A percentile compares a stretch with the other conserved stretches of the same genome.
phyloP scores from a whole-genome alignment of 768 basidiomycete species.

The Melanogaster broomeanus region DNA sequence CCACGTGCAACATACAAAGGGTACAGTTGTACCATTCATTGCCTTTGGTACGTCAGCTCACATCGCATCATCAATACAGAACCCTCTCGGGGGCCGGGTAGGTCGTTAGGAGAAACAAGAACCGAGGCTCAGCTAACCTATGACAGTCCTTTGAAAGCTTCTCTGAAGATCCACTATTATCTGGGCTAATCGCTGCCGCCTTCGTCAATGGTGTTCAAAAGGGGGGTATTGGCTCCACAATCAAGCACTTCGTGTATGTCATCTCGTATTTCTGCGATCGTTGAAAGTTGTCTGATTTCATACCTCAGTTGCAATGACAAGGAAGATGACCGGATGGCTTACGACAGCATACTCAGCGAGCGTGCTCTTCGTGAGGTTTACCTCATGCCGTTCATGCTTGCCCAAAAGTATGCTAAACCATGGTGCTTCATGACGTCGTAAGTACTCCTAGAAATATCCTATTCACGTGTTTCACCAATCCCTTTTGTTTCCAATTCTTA shows the following conservation, averaged over 20 bases:
- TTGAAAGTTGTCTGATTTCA: neutral
- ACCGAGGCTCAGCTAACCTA: slow-evolving; percentile 8
- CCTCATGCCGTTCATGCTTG: slow-evolving; percentile 63
- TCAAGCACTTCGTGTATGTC: slow-evolving; percentile 79
- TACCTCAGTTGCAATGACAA: slow-evolving; percentile 72
- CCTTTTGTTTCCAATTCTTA: slow-evolving; percentile 22
- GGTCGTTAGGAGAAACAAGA: slow-evolving; percentile 9
- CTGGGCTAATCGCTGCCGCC: slow-evolving; percentile 67
- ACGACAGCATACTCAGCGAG: slow-evolving; percentile 50
- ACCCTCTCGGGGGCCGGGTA: slow-evolving; percentile 70
- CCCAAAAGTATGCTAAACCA: slow-evolving; percentile 51
- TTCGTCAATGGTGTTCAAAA: slow-evolving; percentile 77
- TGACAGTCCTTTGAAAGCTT: slow-evolving; percentile 72
- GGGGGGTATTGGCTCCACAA: slow-evolving; percentile 72
- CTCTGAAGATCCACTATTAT: slow-evolving; percentile 76
- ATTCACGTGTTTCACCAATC: neutral
- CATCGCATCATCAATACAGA: slow-evolving; percentile 37
- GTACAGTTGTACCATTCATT: slow-evolving; percentile 35
- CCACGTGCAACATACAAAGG: slow-evolving; percentile 85
- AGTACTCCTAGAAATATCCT: slow-evolving; percentile 24
- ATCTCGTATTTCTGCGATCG: neutral
- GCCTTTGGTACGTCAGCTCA: neutral
- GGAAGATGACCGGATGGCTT: slow-evolving; percentile 72
- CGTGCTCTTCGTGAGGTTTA: slow-evolving; percentile 61
- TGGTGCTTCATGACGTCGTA: slow-evolving; percentile 64